A percentile compares a stretch with the other conserved stretches of the same genome.
Conservation (phyloP, 192 early-diverging fungal genomes). For the Chytriomyces confervae region DNA sequence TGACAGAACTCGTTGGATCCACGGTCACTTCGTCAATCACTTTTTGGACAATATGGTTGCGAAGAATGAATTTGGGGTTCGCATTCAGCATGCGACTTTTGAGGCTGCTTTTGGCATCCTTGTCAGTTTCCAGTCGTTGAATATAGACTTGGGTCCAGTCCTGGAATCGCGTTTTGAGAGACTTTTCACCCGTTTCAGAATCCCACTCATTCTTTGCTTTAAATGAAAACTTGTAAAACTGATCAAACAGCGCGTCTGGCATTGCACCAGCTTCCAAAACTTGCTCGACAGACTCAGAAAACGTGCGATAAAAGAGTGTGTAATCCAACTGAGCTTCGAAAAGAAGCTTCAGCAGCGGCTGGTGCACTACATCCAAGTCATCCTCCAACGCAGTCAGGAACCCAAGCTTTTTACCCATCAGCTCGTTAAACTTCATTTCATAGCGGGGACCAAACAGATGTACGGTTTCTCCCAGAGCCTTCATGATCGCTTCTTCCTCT, state of each 20-base stretch:
- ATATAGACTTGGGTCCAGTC: neutral
- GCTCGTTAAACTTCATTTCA: constrained; percentile 45
- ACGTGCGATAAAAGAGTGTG: constrained; percentile 70
- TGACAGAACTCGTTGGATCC: neutral
- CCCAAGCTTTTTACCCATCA: constrained; percentile 65
- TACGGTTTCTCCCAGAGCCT: constrained; percentile 56
- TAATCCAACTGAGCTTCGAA: constrained; percentile 70
- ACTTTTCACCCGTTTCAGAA: neutral
- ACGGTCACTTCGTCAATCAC: constrained; percentile 55
- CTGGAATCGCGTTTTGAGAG: constrained; percentile 6
- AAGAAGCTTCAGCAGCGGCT: constrained; percentile 74
- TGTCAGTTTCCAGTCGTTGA: neutral
- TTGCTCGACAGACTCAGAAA: constrained; percentile 55
- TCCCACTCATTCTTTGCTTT: constrained; percentile 4
- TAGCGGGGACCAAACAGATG: constrained; percentile 59
- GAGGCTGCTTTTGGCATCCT: constrained; percentile 23
- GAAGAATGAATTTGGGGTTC: constrained; percentile 76
- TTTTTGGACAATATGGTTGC: constrained; percentile 76
- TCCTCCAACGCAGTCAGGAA: constrained; percentile 25
- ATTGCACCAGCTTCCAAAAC: constrained; percentile 30
- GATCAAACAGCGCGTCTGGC: neutral
- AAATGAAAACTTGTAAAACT: neutral
- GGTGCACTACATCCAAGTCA: constrained; percentile 60
- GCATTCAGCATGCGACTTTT: constrained; percentile 60
- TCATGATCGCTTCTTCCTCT: constrained; percentile 20